Evolutionary conservation across 495 filamentous ascomycete species (phyloP).

Genomic region (Cryomyces antarcticus): DNA sequence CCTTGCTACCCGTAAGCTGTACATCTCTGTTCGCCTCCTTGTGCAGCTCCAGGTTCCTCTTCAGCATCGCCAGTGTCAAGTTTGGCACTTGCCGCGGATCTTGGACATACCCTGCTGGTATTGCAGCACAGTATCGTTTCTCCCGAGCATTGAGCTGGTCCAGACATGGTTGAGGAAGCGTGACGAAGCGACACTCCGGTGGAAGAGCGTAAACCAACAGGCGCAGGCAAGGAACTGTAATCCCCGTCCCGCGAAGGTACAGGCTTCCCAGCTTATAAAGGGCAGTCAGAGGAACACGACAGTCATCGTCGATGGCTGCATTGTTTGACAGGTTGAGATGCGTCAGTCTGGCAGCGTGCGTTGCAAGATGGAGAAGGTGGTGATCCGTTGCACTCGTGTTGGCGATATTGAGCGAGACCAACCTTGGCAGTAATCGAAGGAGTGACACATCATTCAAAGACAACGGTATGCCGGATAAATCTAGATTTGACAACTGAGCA

Average conservation of each 20-base stretch:
- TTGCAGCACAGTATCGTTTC: slow-evolving; percentile 10
- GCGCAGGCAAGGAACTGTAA: slow-evolving; percentile 17
- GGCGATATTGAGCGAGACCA: slow-evolving; percentile 9
- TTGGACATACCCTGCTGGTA: slow-evolving; percentile 11
- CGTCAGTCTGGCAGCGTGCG: slow-evolving; percentile 6
- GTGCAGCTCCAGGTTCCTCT: slow-evolving; percentile 17
- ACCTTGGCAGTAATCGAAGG: slow-evolving; percentile 11
- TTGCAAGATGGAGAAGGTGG: slow-evolving; percentile 10
- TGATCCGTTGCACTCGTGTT: slow-evolving; percentile 9
- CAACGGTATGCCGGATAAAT: background rate
- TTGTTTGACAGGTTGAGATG: slow-evolving; percentile 14
- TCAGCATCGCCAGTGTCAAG: slow-evolving; percentile 10
- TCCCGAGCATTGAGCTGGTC: slow-evolving; percentile 9
- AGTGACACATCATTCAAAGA: slow-evolving; percentile 7
- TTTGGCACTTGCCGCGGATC: slow-evolving; percentile 7
- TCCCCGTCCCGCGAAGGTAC: slow-evolving; percentile 16
- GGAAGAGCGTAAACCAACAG: slow-evolving; percentile 12
- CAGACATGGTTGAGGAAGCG: slow-evolving; percentile 11
- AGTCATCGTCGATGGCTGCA: slow-evolving; percentile 12
- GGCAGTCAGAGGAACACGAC: slow-evolving; percentile 12
- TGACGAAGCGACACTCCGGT: slow-evolving; percentile 12
- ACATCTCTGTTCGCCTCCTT: slow-evolving; percentile 12
- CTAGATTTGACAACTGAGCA: background rate
- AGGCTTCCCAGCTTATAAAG: slow-evolving; percentile 9
- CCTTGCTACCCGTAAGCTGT: slow-evolving; percentile 10